Conservation (phyloP, 345 rosid genomes). For the Rhodomyrtus tomentosa region DNA sequence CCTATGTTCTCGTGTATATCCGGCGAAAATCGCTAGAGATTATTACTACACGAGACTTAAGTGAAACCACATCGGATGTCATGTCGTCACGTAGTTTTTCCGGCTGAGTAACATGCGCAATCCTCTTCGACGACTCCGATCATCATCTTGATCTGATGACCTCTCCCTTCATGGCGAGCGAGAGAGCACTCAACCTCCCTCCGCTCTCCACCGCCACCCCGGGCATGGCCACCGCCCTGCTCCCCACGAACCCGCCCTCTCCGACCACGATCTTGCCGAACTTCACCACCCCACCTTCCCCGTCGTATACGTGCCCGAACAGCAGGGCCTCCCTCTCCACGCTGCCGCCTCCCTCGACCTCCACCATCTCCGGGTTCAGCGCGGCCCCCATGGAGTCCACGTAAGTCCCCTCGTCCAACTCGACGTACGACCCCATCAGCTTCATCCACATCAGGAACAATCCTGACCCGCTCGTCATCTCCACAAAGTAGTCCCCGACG, state of each 20-base stretch:
- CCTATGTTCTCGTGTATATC: not conserved
- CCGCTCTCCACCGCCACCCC: constrained; percentile 43
- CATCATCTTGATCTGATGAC: constrained; percentile 14
- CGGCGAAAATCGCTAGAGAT: not conserved
- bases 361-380: constrained; percentile 60
- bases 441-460: constrained; percentile 39
- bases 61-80: not conserved
- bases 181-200: constrained; percentile 28
- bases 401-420: constrained; percentile 25
- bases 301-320: constrained; percentile 60
- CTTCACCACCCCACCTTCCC: constrained; percentile 47
- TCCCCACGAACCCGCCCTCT: constrained; percentile 43
- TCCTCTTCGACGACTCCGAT: not conserved
- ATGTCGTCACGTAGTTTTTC: not conserved
- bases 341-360: constrained; percentile 40
- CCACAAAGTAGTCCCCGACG: constrained; percentile 50
- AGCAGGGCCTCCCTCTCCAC: constrained; percentile 40
- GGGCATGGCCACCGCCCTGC: constrained; percentile 51
- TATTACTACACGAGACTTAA: not conserved
- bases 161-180: constrained; percentile 56
- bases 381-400: constrained; percentile 52
- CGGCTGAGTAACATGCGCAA: not conserved
- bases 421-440: constrained; percentile 43
- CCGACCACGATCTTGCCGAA: constrained; percentile 40
- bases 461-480: constrained; percentile 32